Evolutionary conservation across 1,139 yeast species (phyloP), one percentile per base, ranked within the genome.

Genomic region (Hemisphaericaspora xylofermentans): DNA sequence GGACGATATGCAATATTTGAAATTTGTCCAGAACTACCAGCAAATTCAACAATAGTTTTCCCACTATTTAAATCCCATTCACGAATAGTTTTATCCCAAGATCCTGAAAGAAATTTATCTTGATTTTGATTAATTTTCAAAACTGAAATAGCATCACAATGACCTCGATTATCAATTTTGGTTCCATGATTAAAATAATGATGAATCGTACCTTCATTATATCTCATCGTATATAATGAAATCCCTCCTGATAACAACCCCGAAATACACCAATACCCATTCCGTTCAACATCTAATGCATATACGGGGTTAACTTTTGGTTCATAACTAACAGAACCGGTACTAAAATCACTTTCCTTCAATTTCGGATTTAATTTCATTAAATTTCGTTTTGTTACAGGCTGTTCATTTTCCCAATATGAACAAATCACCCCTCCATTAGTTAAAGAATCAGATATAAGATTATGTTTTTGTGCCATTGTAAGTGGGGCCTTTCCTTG

Each of bases 381-480:
- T 44, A 77, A 49, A 44, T 71, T 64, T 13, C 59, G 56, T 47
- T 63, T 64, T 22, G 77, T 66, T 43, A 79, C 68, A 0, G 96
- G 96, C 56, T 88, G 87, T 61, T 91, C 98, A 60, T 93, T 94
- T 56, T 91, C 98, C 97, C 98, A 93, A 63, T 88, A 93, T 0
- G 95, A 84, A 25, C 77, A 63, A 12, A 91, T 66, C 2, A 88
- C 84, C 4, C 98, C 98, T 0, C 93, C 93, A 52, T 82, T 84
- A 18, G 86, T 77, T 29, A 93, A 78, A 0, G 95, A 78, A 58
- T 93, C 99, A 15, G 25, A 26, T 4, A 46, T 29, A 44, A 88
- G 69, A 38, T 88, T 87, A 60, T 93, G 98, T 53, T 80, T 80
- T 60, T 93, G 98, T 2, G 96, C 91, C 54, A 89, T 87, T 0